Conservation (phyloP, 129 eudicot genomes). For the Saposhnikovia divaricata region DNA sequence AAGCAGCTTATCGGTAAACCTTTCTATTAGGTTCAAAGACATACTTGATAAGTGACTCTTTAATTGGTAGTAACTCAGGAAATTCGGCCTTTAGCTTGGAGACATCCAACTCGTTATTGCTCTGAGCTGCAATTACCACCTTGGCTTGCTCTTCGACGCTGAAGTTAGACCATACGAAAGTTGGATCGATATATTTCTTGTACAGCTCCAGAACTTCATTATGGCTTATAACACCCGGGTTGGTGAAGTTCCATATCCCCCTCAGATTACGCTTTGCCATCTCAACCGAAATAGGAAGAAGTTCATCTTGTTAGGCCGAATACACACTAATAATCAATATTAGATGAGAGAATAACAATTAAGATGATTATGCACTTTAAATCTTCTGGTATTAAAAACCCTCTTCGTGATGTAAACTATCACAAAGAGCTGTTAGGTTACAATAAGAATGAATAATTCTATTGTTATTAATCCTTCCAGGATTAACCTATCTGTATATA, state of each 20-base stretch:
- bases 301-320: no score
- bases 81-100: background rate
- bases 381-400: no score
- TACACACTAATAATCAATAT: no score
- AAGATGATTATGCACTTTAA: no score
- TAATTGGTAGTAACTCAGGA: background rate
- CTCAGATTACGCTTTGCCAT: background rate
- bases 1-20: background rate
- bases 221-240: background rate
- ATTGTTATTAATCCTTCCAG: no score
- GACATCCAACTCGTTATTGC: background rate
- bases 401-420: no score
- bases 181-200: background rate
- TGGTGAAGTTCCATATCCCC: constrained; percentile 2
- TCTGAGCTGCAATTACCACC: background rate
- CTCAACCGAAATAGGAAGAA: background rate
- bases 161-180: background rate
- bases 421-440: no score
- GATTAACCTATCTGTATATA: no score
- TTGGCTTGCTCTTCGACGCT: background rate
- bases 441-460: no score
- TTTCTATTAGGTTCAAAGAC: constrained; percentile 1
- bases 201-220: background rate
- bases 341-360: no score
- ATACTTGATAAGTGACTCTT: background rate